Conservation (phyloP, 495 filamentous ascomycete genomes). For the Penicillium dipodomyicola region DNA sequence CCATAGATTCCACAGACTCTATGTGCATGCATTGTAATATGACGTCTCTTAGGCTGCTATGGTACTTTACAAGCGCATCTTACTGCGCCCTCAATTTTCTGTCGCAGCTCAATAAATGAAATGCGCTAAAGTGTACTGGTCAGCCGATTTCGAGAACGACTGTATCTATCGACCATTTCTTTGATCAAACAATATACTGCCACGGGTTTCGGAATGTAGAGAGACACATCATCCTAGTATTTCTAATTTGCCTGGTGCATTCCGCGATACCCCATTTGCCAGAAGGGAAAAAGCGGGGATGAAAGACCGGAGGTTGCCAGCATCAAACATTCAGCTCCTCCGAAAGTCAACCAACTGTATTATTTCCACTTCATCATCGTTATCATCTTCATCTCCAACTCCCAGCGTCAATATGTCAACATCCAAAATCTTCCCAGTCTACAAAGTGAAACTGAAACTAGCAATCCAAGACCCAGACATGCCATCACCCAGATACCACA, state of each 20-base stretch:
- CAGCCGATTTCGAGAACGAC: no score
- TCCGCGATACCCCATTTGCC: not conserved
- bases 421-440: slow-evolving; percentile 21
- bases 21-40: no score
- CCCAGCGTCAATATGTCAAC: slow-evolving; percentile 2
- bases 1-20: no score
- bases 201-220: no score
- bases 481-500: slow-evolving; percentile 23
- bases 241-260: not conserved
- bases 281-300: not conserved
- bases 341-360: not conserved
- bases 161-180: no score
- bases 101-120: no score
- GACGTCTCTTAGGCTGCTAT: no score
- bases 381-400: not conserved
- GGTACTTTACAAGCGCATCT: no score
- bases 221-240: not conserved
- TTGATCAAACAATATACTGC: no score
- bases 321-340: not conserved
- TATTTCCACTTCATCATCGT: not conserved
- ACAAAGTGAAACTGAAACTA: slow-evolving; percentile 22
- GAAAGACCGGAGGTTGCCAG: not conserved
- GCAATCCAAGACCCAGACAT: slow-evolving; percentile 29
- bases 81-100: no score
- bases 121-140: no score